Evolutionary conservation across 208 protist genomes (phyloP), one percentile per base, ranked within the genome.

Genomic region (Jaenimonas drosophilae): DNA sequence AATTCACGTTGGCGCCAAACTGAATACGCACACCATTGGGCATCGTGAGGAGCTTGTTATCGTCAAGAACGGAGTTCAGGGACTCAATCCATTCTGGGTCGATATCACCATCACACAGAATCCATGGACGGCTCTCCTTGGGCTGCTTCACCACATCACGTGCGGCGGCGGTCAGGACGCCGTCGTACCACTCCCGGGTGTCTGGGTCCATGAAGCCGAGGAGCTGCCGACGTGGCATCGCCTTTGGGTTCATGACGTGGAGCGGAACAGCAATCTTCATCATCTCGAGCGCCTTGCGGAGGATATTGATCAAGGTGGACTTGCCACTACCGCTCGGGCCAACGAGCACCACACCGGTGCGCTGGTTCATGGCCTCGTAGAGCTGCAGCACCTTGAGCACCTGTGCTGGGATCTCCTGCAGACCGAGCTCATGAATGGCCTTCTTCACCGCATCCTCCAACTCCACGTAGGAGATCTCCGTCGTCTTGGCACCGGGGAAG

Each of bases 61-160:
- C 97, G 62, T 99, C 97, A 20, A 99, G 70, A 14, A 99, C 97
- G 23, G 97, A 98, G 79, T 99, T 99, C 26, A 99, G 76, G 30
- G 97, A 98, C 73, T 99, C 97, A 42, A 99, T 97, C 96, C 96
- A 98, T 54, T 98, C 92, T 5, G 96, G 91, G 76, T 98, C 96
- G 54, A 99, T 97, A 55, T 97, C 96, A 29, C 97, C 97, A 57
- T 99, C 96, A 47, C 96, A 97, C 21, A 94, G 49, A 31, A 99
- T 88, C 96, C 95, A 96, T 43, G 83, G 70, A 14, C 71, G 63
- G n/a, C 57, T 24, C 47, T 76, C 68, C 38, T 69, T 75, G 9
- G 78, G 62, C 59, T 76, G 59, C 60, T 84, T 91, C 55, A 82
- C 83, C 0, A 75, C 82, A 25, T 79, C 66, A 5, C 91, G 65